Evolutionary conservation across 306 rosid genomes (phyloP), one percentile per base, ranked within the genome.

Genomic region (Quercus glauca): DNA sequence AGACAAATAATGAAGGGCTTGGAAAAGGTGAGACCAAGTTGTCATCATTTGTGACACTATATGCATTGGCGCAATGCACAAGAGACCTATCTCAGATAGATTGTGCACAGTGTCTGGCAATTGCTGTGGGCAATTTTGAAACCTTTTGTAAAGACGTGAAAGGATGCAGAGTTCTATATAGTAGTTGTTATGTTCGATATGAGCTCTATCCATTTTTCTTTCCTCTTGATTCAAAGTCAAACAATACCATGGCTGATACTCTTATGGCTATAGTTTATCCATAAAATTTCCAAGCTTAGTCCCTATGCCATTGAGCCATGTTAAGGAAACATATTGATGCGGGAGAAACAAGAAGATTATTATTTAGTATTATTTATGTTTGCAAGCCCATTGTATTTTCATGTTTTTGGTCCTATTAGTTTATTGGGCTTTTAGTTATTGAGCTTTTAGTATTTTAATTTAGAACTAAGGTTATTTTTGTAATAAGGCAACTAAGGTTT

Each of bases 131-230:
- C 25, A 80, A 83, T 26, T 90, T 88, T 15, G 58, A 79, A 12
- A 85, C 75, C 0, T 72, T 86, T 59, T 88, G 97, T 60, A 28
- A 51, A 31, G 52, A 84, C 77, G 76, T 87, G 11, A 82, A 79
- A 82, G 90, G 97, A 1, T 88, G 97, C 51, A 73, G 94, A 21
- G 91, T 90, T 58, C 17, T 90, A 3, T 90, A 87, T 33, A 84
- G 92, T 49, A 85, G 91, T 73, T 92, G 97, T 75, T 92, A 90
- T 84, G 88, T 92, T 23, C 19, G 92, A 59, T 92, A 92, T 75
- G 92, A 92, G 73, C 84, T 92, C 61, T 90, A 90, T 78, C 92
- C 94, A 1, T 86, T 92, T 67, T 92, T 86, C 89, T 90, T 83
- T 75, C 91, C 97, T 26, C 84, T 87, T 60, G 87, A 59, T 87